These are phyloP conservation scores for Pyrus communis DNA, from an alignment of 306 rosid genomes.

Conservation along the genomic window DNA sequence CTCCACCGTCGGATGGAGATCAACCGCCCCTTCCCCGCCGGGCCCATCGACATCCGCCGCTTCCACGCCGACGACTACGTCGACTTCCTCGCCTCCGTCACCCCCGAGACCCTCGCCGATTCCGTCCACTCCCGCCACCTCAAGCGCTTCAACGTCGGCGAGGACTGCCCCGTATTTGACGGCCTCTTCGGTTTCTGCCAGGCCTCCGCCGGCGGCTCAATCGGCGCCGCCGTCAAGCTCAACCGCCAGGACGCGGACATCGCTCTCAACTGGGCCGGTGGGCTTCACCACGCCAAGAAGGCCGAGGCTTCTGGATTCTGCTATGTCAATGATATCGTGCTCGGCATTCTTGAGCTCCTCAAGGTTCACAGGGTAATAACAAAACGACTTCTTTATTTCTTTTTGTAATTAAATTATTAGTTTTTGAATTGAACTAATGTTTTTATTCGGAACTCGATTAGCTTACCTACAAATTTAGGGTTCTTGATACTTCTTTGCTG, in stretches of 20 bases:
- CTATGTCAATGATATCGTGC: slow-evolving; percentile 83
- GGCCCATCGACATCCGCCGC: slow-evolving; percentile 40
- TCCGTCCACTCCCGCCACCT: slow-evolving; percentile 41
- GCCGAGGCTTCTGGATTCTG: slow-evolving; percentile 90
- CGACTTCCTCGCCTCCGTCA: slow-evolving; percentile 50
- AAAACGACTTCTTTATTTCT: neutral
- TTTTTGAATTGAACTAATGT: neutral
- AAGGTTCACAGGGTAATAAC: slow-evolving; percentile 66
- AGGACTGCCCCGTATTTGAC: slow-evolving; percentile 80
- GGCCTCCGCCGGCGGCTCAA: slow-evolving; percentile 73
- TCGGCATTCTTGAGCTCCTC: slow-evolving; percentile 87
- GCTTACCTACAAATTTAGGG: neutral
- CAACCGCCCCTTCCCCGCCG: slow-evolving; percentile 65
- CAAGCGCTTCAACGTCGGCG: slow-evolving; percentile 74
- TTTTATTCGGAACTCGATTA: neutral
- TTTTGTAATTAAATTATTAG: neutral
- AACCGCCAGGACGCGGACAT: slow-evolving; percentile 65
- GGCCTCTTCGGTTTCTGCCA: slow-evolving; percentile 69
- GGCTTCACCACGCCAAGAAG: slow-evolving; percentile 77
- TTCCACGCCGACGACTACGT: slow-evolving; percentile 69
- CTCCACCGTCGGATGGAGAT: slow-evolving; percentile 84
- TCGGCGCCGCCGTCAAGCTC: slow-evolving; percentile 75
- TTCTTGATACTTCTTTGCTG: neutral
- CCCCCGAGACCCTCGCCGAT: slow-evolving; percentile 49
- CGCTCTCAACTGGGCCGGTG: slow-evolving; percentile 78